Base-by-base conservation (phyloP, 139 green algal species). In the Prasinococcaceae sp. region DNA sequence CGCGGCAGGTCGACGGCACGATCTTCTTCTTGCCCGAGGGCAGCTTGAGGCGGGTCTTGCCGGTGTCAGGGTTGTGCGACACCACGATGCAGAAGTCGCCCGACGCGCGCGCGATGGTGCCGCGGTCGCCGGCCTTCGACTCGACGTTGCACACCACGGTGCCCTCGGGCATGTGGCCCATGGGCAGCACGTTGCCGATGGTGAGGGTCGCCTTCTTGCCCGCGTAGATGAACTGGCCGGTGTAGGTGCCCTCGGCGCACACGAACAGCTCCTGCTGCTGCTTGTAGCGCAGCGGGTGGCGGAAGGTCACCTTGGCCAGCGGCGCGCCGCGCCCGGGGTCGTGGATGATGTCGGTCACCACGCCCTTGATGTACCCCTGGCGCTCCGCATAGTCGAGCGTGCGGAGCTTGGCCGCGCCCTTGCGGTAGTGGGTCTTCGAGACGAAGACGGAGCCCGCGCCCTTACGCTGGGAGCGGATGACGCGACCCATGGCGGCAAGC, bases 141-240 rank as follows among this genome's bases (percentile, higher is more conserved):
- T 98, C 92, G 50, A 99, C 71, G 72, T 98, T 98, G 89, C 90
- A 97, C 32, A 94, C 69, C 63, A 99, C 85, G 70, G 88, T 90
- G 76, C 92, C 92, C 77, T 99, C 92, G 43, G 92, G 92, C 88
- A 99, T 93, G 49, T 84, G 72, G 39, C 80, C 81, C 56, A 99
- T 64, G 29, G 90, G 88, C 80, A 94, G 87, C 8, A 94, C 76
- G 76, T 99, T 99, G 69, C 92, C 92, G 57, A 99, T 85, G 33
- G 69, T 73, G 36, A 99, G 78, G 38, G 68, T 68, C 14, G 92
- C 92, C 76, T 94, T 96, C 77, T 92, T 93, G 61, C 92, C 92
- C 58, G 69, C 84, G 75, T 96, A 98, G 42, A 99, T 53, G 71
- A 94, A 97, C 83, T 97, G 90, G 50, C 90, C 90, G 40, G 77